A percentile compares a stretch with the other conserved stretches of the same genome.
These are phyloP conservation scores for Gautieria morchelliformis DNA, from an alignment of 768 basidiomycete species.

Conservation along the genomic window DNA sequence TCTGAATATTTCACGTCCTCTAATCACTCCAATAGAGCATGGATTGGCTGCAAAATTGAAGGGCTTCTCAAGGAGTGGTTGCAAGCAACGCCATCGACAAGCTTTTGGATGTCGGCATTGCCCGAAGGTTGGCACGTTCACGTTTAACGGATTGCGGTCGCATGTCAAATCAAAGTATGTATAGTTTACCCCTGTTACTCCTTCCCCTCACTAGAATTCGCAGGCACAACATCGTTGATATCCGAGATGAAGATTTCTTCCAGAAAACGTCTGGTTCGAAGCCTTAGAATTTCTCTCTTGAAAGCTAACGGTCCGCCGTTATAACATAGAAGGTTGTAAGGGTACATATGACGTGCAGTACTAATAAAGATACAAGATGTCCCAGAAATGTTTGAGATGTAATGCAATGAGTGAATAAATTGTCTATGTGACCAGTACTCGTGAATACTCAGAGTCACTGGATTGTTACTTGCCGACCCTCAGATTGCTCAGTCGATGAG, in stretches of 20 bases:
- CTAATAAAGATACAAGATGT: not conserved
- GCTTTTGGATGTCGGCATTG: constrained; percentile 51
- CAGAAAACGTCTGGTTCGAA: not conserved
- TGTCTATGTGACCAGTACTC: not conserved
- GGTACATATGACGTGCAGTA: not conserved
- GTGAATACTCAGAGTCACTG: not conserved
- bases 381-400: not conserved
- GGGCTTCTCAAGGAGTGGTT: constrained; percentile 13
- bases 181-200: not conserved
- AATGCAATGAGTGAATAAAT: not conserved
- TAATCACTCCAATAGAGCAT: constrained; percentile 18
- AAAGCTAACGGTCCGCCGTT: too few species aligned
- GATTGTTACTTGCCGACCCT: not conserved
- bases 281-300: too few species aligned
- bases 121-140: constrained; percentile 23
- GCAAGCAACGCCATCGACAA: constrained; percentile 23
- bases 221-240: constrained; percentile 10
- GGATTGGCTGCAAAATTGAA: constrained; percentile 15
- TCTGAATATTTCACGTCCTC: not conserved
- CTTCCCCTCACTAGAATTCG: constrained; percentile 3
- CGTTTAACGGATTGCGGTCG: constrained; percentile 49
- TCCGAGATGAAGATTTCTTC: constrained; percentile 50
- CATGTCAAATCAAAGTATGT: constrained; percentile 52
- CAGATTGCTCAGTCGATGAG: constrained; percentile 42
- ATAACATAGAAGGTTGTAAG: not conserved